These are phyloP conservation scores for Nymphaea thermarum DNA, from an alignment of 164 flowering plant genomes.

Conservation along the genomic window DNA sequence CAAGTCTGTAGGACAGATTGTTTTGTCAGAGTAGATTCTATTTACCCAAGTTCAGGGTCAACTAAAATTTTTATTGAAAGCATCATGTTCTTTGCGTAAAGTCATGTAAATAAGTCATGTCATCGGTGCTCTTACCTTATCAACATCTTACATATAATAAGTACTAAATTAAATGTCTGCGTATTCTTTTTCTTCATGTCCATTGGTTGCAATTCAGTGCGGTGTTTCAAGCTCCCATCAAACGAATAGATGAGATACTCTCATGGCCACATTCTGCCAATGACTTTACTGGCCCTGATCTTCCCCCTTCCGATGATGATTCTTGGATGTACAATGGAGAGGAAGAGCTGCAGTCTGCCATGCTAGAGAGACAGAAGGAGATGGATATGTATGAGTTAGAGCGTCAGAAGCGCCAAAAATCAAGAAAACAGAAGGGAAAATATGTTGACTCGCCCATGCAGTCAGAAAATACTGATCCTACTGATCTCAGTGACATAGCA, in stretches of 20 bases:
- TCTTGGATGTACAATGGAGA: slow-evolving; percentile 92
- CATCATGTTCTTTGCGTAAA: too few species aligned
- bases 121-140: too few species aligned
- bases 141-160: too few species aligned
- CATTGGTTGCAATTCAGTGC: slow-evolving; percentile 31
- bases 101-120: too few species aligned
- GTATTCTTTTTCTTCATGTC: not conserved
- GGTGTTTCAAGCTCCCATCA: slow-evolving; percentile 73
- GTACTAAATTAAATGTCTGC: too few species aligned
- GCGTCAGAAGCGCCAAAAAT: slow-evolving; percentile 34
- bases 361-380: slow-evolving; percentile 74
- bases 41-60: too few species aligned
- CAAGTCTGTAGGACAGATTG: too few species aligned
- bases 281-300: slow-evolving; percentile 48
- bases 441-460: slow-evolving; percentile 6
- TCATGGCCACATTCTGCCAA: slow-evolving; percentile 43
- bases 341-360: slow-evolving; percentile 72
- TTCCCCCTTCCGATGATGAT: slow-evolving; percentile 87
- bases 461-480: slow-evolving; percentile 27
- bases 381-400: slow-evolving; percentile 57
- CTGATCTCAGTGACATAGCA: slow-evolving; percentile 53
- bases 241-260: slow-evolving; percentile 81
- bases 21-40: too few species aligned
- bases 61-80: too few species aligned
- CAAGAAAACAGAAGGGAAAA: slow-evolving; percentile 28